Percentiles rank a stretch among this genome's conserved stretches.
These are phyloP conservation scores for Aleurites moluccanus DNA, from an alignment of 441 rosid species.

Conservation along the genomic window DNA sequence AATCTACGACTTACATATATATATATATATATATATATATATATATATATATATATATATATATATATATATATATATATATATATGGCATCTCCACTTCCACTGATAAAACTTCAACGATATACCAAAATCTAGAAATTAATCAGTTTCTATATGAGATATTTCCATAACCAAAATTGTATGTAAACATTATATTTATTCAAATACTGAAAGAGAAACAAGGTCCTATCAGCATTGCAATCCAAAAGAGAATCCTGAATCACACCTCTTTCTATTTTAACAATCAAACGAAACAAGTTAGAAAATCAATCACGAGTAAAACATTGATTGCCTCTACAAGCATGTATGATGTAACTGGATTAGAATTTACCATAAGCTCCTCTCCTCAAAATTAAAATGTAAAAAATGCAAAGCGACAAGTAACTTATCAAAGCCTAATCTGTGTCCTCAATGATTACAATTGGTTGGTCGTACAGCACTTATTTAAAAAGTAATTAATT, in stretches of 20 bases:
- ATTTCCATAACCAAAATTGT: not conserved
- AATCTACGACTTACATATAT: no score
- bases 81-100: no score
- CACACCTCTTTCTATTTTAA: not conserved
- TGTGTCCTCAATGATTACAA: not conserved
- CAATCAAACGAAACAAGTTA: not conserved
- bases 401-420: not conserved
- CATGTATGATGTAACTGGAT: not conserved
- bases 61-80: no score
- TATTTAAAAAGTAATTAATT: not conserved
- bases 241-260: not conserved
- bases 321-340: not conserved
- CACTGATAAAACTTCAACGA: not conserved
- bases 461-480: not conserved
- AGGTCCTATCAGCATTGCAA: not conserved
- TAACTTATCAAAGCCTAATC: not conserved
- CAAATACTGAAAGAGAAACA: not conserved
- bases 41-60: no score
- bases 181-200: no score
- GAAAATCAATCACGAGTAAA: not conserved
- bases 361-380: not conserved
- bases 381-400: not conserved
- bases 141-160: not conserved
- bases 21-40: no score
- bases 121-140: not conserved